phyloP scores from a whole-genome alignment of 2,329 filamentous ascomycete genomes.

The Aspergillus ochraceus region DNA sequence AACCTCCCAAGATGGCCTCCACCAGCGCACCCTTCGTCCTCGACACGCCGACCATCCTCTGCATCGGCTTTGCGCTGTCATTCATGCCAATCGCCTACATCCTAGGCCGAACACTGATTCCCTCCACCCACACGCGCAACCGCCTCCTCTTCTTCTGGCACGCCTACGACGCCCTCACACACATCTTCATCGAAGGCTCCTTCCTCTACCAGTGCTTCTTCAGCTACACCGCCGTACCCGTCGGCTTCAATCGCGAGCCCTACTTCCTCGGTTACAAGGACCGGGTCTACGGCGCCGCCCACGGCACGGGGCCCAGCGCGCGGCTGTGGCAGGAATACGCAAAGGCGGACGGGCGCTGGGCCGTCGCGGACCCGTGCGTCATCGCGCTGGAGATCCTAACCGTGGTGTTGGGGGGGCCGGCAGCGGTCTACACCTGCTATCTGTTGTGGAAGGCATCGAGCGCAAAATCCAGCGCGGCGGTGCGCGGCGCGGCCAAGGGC shows the following conservation, averaged over 20 bases:
- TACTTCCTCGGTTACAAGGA: slow-evolving; percentile 57
- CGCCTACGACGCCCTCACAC: slow-evolving; percentile 86
- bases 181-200: slow-evolving; percentile 85
- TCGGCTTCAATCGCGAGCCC: slow-evolving; percentile 30
- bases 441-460: slow-evolving; percentile 40
- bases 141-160: slow-evolving; percentile 93
- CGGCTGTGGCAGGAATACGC: slow-evolving; percentile 66
- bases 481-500: slow-evolving; percentile 29
- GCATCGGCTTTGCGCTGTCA: slow-evolving; percentile 54
- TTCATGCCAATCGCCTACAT: slow-evolving; percentile 56
- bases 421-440: slow-evolving; percentile 59
- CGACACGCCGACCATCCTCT: slow-evolving; percentile 52
- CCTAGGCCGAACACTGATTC: slow-evolving; percentile 52
- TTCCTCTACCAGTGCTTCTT: slow-evolving; percentile 96
- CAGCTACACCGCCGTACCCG: slow-evolving; percentile 53
- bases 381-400: slow-evolving; percentile 63
- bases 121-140: slow-evolving; percentile 54
- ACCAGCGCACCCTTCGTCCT: slow-evolving; percentile 34
- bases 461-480: slow-evolving; percentile 12
- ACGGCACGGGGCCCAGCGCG: slow-evolving; percentile 54
- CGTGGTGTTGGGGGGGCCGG: slow-evolving; percentile 58
- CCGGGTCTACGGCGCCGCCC: slow-evolving; percentile 60
- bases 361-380: slow-evolving; percentile 58
- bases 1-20: slow-evolving; percentile 9
- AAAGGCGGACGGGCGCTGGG: slow-evolving; percentile 64